Evolutionary conservation across 192 early-diverging fungal genomes (phyloP), one percentile per base, ranked within the genome.

Genomic region (Diversispora eburnea): DNA sequence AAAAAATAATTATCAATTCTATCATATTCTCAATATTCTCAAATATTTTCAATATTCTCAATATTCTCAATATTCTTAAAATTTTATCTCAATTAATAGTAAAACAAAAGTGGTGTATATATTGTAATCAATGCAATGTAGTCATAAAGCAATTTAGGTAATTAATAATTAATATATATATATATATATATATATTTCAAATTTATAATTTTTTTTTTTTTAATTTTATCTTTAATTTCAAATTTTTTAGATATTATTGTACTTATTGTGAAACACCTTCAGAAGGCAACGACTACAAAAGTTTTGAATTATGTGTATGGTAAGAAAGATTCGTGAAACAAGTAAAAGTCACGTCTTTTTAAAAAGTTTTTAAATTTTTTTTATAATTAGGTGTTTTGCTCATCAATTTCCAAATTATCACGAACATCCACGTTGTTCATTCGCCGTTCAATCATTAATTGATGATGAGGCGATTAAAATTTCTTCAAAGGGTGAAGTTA

Each of bases 81-180:
- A 3, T 56, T 22, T 58, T 58, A 33, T 59, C 8, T 33, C 25
- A 33, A 33, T 43, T 41, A 63, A 63, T 67, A 75, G 77, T 72
- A 33, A 69, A 60, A 19, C 74, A 75, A 43, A 66, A 82, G 41
- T 90, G 87, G 87, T 84, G 83, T 51, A 87, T 93, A 22, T 87
- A 88, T 64, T 95, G 94, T 80, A 89, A 94, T 65, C 83, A 85
- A 73, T 95, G 94, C 77, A 82, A 84, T 51, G 80, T 92, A n/a
- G 83, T 89, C 8, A 93, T 95, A 72, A 86, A 88, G 51, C 90
- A 93, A 48, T 91, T 90, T 65, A 78, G 92, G 61, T 95, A 91
- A 63, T 10, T 0, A 15, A 22, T 17, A 13, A 17, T 1, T 17
- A 13, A 5, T 41, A 13, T 17, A 45, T 5, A 62, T 52, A 52